Conservation (phyloP, 495 filamentous ascomycete species). For the Polyplosphaeria fusca region DNA sequence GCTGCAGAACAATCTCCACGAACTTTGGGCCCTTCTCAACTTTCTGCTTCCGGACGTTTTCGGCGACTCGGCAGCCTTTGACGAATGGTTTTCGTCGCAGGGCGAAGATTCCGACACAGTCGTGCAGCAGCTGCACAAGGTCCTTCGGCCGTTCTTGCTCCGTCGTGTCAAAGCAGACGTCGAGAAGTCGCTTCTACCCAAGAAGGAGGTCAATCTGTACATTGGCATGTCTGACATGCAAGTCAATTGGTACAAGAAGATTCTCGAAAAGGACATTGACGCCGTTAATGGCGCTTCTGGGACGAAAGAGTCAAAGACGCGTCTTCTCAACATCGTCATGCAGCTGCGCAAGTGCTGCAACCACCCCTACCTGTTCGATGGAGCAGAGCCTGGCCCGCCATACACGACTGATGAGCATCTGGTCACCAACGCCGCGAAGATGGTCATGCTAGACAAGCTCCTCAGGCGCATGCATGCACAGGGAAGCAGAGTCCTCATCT, state of each 20-base stretch:
- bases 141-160: conserved; percentile 89
- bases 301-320: conserved; percentile 97
- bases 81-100: conserved; percentile 94
- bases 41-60: conserved; percentile 98
- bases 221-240: conserved; percentile 99
- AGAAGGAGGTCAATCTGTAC: conserved; percentile 96
- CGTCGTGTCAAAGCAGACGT: conserved; percentile 98
- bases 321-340: conserved; percentile 99
- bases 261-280: conserved; percentile 98
- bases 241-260: conserved; percentile 98
- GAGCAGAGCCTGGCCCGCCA: conserved; percentile 93
- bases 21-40: conserved; percentile 98
- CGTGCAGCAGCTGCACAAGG: conserved; percentile 93
- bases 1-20: conserved; percentile 96
- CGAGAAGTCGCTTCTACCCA: conserved; percentile 95
- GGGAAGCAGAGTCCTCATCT: conserved; percentile 92
- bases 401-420: conserved; percentile 98
- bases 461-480: conserved; percentile 76
- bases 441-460: conserved; percentile 95
- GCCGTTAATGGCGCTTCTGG: conserved; percentile 96
- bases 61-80: conserved; percentile 95
- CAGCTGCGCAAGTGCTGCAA: conserved; percentile 99
- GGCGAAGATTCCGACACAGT: conserved; percentile 88
- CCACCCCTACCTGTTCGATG: conserved; percentile 97
- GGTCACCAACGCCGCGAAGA: conserved; percentile 90